phyloP scores from a whole-genome alignment of 768 basidiomycete genomes.

The Trametes meyenii region DNA sequence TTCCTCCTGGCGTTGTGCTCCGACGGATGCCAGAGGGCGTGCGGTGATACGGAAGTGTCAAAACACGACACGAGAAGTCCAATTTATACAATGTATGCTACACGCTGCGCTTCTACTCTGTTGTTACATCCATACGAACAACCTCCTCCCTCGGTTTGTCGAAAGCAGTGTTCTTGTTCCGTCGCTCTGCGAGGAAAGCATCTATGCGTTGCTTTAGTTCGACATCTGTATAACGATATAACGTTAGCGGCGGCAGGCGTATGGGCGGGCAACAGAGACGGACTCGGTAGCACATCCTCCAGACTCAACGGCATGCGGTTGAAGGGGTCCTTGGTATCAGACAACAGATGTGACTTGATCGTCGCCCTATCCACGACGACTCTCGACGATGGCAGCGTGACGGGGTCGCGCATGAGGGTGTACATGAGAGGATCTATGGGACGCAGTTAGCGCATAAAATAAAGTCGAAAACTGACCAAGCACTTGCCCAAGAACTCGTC shows the following conservation, averaged over 20 bases:
- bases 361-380: slow-evolving; percentile 84
- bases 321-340: slow-evolving; percentile 93
- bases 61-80: neutral
- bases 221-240: slow-evolving; percentile 36
- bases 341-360: slow-evolving; percentile 93
- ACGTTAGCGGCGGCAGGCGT: slow-evolving; percentile 1
- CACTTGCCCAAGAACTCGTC: slow-evolving; percentile 90
- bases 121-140: slow-evolving; percentile 36
- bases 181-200: slow-evolving; percentile 44
- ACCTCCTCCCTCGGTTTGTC: slow-evolving; percentile 34
- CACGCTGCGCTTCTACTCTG: slow-evolving; percentile 14
- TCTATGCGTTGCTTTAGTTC: slow-evolving; percentile 53
- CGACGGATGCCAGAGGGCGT: neutral
- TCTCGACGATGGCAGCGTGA: slow-evolving; percentile 82
- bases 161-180: slow-evolving; percentile 35
- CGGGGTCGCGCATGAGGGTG: slow-evolving; percentile 94
- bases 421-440: slow-evolving; percentile 82
- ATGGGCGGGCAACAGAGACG: slow-evolving; percentile 28
- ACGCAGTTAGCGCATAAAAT: neutral
- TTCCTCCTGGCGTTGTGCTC: too few relatives aligned
- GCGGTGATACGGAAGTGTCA: neutral
- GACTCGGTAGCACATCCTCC: slow-evolving; percentile 79
- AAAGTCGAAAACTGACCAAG: slow-evolving; percentile 14
- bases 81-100: slow-evolving; percentile 17
- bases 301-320: slow-evolving; percentile 83